Conservation (phyloP, 768 basidiomycete genomes). For the Hygrocybe punicea region DNA sequence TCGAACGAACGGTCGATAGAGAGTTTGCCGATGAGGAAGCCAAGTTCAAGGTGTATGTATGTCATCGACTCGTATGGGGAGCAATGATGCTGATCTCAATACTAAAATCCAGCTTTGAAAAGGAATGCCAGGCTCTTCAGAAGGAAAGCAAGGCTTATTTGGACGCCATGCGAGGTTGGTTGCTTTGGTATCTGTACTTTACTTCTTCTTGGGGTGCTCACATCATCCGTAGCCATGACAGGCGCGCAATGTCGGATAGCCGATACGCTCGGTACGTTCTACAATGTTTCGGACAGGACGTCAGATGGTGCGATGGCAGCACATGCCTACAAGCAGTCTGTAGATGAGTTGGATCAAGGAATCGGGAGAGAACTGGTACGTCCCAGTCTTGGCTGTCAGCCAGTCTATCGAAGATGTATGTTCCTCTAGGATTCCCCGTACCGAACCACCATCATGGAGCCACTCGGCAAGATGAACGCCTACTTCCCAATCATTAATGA, state of each 20-base stretch:
- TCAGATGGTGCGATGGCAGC: conserved; percentile 96
- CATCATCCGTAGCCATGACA: conserved; percentile 72
- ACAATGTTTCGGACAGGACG: conserved; percentile 74
- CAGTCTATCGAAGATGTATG: conserved; percentile 2
- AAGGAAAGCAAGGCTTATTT: conserved; percentile 94
- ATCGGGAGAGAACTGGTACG: conserved; percentile 82
- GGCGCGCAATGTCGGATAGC: conserved; percentile 89
- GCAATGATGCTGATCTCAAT: background rate
- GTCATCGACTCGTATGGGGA: background rate
- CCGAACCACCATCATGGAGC: conserved; percentile 92
- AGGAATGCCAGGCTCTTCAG: conserved; percentile 89
- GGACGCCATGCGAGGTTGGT: conserved; percentile 87
- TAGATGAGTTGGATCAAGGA: conserved; percentile 87
- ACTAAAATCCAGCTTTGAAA: conserved; percentile 75
- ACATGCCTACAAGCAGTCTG: conserved; percentile 92
- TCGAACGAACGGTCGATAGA: conserved; percentile 90
- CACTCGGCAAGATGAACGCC: conserved; percentile 92
- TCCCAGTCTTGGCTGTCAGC: conserved; percentile 8
- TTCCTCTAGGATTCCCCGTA: conserved; percentile 79
- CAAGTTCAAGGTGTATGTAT: conserved; percentile 79
- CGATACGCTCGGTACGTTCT: conserved; percentile 92
- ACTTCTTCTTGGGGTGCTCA: background rate
- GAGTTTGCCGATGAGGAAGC: conserved; percentile 92
- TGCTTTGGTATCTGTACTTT: background rate
- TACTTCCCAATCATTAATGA: conserved; percentile 94